Conservation (phyloP, 2,329 filamentous ascomycete genomes). For the Ophiostoma perfectum region DNA sequence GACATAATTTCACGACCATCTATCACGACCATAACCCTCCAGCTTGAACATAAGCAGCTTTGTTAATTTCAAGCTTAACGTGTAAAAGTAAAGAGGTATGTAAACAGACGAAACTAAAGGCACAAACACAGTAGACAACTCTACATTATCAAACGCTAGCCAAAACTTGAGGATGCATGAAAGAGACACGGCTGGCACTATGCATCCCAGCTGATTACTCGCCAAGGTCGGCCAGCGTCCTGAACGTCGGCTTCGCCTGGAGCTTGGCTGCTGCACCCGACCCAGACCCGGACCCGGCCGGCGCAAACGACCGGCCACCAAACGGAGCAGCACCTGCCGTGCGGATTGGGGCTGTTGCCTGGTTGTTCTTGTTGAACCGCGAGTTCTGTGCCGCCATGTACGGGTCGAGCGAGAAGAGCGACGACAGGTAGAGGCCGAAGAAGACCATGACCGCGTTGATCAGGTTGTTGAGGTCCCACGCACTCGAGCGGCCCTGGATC, state of each 20-base stretch:
- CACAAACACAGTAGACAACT: too few species aligned
- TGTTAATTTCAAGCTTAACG: too few species aligned
- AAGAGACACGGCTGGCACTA: too few species aligned
- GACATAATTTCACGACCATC: neutral
- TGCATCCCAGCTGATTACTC: neutral
- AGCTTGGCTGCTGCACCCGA: conserved; percentile 25
- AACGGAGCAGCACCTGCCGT: neutral
- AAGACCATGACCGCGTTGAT: conserved; percentile 50
- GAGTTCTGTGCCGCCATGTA: conserved; percentile 58
- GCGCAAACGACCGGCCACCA: conserved; percentile 20
- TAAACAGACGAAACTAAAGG: too few species aligned
- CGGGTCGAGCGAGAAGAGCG: conserved; percentile 56
- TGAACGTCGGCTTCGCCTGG: conserved; percentile 37
- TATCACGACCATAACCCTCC: neutral
- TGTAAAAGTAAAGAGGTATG: too few species aligned
- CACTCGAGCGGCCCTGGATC: conserved; percentile 26
- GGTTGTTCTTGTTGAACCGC: conserved; percentile 54
- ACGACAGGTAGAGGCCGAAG: conserved; percentile 56
- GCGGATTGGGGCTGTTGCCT: conserved; percentile 26
- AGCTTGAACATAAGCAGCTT: too few species aligned
- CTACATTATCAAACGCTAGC: too few species aligned
- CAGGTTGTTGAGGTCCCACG: conserved; percentile 39
- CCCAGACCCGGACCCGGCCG: conserved; percentile 9
- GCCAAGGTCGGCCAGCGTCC: conserved; percentile 51
- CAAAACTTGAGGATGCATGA: too few species aligned